phyloP scores from a whole-genome alignment of 768 basidiomycete genomes.

The Galerina marginata region DNA sequence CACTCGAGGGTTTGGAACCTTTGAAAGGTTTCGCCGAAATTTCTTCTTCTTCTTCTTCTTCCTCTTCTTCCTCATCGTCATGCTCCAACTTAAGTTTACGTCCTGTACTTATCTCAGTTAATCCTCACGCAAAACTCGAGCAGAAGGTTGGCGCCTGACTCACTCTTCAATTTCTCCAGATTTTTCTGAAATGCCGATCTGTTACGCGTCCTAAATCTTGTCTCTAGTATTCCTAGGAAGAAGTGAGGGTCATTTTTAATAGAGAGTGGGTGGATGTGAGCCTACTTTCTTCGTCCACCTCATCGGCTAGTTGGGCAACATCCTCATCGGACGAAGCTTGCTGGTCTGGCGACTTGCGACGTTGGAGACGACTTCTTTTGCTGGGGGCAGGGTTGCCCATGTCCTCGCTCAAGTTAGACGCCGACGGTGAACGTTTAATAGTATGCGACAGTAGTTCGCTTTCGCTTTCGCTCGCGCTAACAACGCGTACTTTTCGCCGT shows the following conservation, averaged over 20 bases:
- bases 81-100: conserved; percentile 26
- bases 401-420: neutral
- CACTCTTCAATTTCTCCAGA: conserved; percentile 71
- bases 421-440: conserved; percentile 1
- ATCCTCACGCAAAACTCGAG: neutral
- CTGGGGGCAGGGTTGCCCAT: neutral
- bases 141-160: conserved; percentile 18
- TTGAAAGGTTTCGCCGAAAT: conserved; percentile 41
- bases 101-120: conserved; percentile 16
- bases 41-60: conserved; percentile 34
- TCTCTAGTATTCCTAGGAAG: conserved; percentile 61
- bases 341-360: conserved; percentile 12
- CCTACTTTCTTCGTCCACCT: conserved; percentile 65
- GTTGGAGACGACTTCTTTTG: conserved; percentile 19
- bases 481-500: conserved; percentile 3
- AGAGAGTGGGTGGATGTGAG: conserved; percentile 1
- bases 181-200: conserved; percentile 68
- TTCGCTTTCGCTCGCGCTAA: conserved; percentile 15
- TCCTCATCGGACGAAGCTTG: conserved; percentile 17
- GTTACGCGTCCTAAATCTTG: conserved; percentile 63
- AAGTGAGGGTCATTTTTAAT: neutral
- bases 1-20: conserved; percentile 51
- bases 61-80: conserved; percentile 46
- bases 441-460: conserved; percentile 1
- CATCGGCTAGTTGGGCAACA: conserved; percentile 35